Evolutionary conservation across 176 grass and related monocot species (phyloP).

Genomic region (Lolium rigidum): DNA sequence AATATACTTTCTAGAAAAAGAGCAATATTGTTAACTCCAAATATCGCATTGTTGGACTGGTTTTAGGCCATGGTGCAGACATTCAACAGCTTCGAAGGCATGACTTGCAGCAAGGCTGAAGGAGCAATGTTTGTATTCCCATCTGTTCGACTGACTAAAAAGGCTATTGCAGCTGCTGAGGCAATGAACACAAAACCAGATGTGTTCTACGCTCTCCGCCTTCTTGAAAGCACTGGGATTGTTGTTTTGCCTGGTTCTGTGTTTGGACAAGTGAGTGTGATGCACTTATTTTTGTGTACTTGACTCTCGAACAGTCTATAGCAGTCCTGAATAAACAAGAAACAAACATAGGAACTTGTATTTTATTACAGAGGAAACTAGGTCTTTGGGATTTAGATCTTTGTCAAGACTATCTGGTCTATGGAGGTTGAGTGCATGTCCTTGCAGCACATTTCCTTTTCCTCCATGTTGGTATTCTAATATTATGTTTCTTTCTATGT

Average conservation of each 20-base stretch:
- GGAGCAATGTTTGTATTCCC: slow-evolving; percentile 94
- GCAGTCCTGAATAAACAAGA: background rate
- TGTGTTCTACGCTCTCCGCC: slow-evolving; percentile 69
- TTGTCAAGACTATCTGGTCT: slow-evolving; percentile 17
- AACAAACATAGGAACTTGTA: background rate
- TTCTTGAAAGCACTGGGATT: slow-evolving; percentile 70
- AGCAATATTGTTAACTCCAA: background rate
- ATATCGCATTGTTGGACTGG: background rate
- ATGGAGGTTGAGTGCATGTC: background rate
- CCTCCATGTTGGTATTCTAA: slow-evolving; percentile 41
- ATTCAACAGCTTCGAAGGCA: slow-evolving; percentile 72
- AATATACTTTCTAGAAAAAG: background rate
- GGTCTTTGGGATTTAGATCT: background rate
- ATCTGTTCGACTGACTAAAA: slow-evolving; percentile 55
- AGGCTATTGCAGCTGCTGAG: slow-evolving; percentile 66
- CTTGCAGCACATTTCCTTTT: background rate
- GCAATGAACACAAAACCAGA: slow-evolving; percentile 61
- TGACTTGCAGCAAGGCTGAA: slow-evolving; percentile 81
- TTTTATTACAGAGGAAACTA: background rate
- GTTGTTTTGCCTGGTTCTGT: slow-evolving; percentile 79
- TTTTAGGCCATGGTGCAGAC: slow-evolving; percentile 67
- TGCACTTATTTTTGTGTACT: background rate
- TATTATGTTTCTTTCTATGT: slow-evolving; percentile 3
- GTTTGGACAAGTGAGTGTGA: slow-evolving; percentile 70
- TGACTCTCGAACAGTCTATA: background rate